Base-by-base conservation (phyloP, 1,284 basidiomycete species). In the Exsudoporus floridanus region DNA sequence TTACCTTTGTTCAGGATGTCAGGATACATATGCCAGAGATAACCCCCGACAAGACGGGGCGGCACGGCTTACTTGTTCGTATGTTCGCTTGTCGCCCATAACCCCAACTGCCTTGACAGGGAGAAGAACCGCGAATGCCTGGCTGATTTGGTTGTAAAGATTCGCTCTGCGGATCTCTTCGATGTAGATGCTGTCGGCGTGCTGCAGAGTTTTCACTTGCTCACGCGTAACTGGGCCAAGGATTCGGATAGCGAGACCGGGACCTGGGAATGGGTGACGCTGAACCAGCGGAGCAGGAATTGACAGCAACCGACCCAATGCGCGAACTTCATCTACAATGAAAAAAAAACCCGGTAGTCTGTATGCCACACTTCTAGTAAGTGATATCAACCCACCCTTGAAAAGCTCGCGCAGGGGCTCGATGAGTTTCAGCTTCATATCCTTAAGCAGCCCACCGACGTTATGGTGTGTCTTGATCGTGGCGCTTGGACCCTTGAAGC, bases 391-490 rank as follows among this genome's bases (percentile, higher is more conserved):
- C 77, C 40, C 60, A 92, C 94, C 94, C 80, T 99, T 99, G 84
- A 99, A 99, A 23, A 99, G 80, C 76, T 99, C 97, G 35, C 97
- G 82, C 42, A 99, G 77, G 35, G 97, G 97, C 75, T 99, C 97
- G 61, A 99, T 98, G 40, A 99, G 81, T 77, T 99, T 99, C 61
- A 99, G 81, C 74, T 97, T 98, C 97, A 99, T 99, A 72, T 99
- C 89, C 66, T 92, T 92, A 55, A 99, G 77, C 42, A 99, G 77
- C 10, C 97, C 97, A 30, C 97, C 97, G 58, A 99, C 97, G 65
- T 99, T 99, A 73, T 99, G 97, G 71, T 99, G 97, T 9, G 97
- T 98, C 81, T 99, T 99, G 80, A 99, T 99, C 16, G 96, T 99
- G 41, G 97, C 97, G 61, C 90, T 94, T 2, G 97, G 97, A 4